Conservation (phyloP, 306 rosid species). For the Lupinus albus region DNA sequence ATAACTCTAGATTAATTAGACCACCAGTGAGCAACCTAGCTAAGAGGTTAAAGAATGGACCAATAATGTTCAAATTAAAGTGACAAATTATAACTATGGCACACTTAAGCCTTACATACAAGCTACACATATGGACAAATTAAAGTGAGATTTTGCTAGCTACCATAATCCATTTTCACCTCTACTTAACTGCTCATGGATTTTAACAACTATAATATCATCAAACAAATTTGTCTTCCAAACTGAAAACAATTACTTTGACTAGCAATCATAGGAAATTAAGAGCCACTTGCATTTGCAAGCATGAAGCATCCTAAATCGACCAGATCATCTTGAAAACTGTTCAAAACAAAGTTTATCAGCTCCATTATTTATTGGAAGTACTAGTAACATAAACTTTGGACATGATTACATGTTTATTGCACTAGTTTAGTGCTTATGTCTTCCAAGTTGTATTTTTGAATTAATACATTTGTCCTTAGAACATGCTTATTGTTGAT, state of each 20-base stretch:
- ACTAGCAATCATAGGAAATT: background rate
- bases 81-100: too few species aligned
- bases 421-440: background rate
- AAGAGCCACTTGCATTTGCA: conserved; percentile 33
- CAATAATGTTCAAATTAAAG: too few species aligned
- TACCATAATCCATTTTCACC: too few species aligned
- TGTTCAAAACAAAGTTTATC: conserved; percentile 27
- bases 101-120: too few species aligned
- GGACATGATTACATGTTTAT: conserved; percentile 6
- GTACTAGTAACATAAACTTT: background rate
- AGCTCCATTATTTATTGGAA: conserved; percentile 3
- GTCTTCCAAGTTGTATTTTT: conserved; percentile 25
- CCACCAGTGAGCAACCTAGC: too few species aligned
- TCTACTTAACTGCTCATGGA: too few species aligned
- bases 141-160: too few species aligned
- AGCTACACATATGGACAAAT: too few species aligned
- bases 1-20: too few species aligned
- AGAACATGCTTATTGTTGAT: conserved; percentile 6
- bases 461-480: conserved; percentile 2
- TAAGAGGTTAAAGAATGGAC: too few species aligned
- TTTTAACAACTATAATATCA: background rate
- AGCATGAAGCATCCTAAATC: conserved; percentile 6
- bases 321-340: conserved; percentile 27
- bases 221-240: conserved; percentile 29
- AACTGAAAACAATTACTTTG: conserved; percentile 33